Evolutionary conservation across 345 rosid genomes (phyloP), one percentile per base, ranked within the genome.

Genomic region (Bretschneidera sinensis): DNA sequence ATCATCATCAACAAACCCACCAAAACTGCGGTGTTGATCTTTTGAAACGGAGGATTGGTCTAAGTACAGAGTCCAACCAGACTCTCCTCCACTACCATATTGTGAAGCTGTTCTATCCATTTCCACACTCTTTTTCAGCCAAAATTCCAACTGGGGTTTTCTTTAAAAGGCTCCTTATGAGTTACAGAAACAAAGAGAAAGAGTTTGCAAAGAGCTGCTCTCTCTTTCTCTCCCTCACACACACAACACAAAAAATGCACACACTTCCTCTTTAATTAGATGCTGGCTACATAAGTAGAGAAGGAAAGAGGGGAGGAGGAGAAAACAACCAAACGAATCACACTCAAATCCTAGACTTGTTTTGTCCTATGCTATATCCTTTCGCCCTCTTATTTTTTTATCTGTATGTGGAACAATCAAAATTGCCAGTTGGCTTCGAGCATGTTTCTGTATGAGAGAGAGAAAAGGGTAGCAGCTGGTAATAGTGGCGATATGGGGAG

Each of bases 51-150:
- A 79, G 43, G 96, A 82, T 57, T 87, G 83, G 63, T 87, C 79
- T 20, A 90, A 78, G 78, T 87, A 87, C 55, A 57, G 25, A 34
- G 97, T 90, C 97, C 97, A 90, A 33, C 97, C 88, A 59, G 97
- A 90, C 60, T 90, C 92, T 52, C 95, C 86, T 3, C 76, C 92
- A 48, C 87, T 77, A 18, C 83, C 76, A 34, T 80, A 76, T 24
- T 76, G 81, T 51, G 92, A 79, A 66, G 78, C 78, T 43, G 95
- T 68, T 43, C 76, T 25, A 69, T 83, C 70, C 90, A 83, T 83
- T 55, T 6, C 55, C 57, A 25, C n/a, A n/a, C 57, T 50, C 48
- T 49, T 24, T 43, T 61, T 17, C 8, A 39, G 28, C 52, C 57
- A 60, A 67, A 43, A 67, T 63, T 31, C 24, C 47, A 55, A 59